Evolutionary conservation across 2,329 filamentous ascomycete genomes (phyloP).

Genomic region (Fusarium sp.): DNA sequence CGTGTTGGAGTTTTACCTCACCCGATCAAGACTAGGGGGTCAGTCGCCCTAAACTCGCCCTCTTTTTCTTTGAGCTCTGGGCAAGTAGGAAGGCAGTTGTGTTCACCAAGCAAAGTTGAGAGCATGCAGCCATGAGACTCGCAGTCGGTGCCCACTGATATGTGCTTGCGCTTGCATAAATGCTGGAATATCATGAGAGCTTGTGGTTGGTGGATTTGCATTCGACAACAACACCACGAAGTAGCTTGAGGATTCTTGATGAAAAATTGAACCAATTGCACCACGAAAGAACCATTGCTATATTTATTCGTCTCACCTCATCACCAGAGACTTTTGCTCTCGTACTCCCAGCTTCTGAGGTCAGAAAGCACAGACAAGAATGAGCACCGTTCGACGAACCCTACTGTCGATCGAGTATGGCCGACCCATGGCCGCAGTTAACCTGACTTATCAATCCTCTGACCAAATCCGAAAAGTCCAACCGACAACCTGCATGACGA

Average conservation of each 20-base stretch:
- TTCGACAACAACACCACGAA: neutral
- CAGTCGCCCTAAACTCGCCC: conserved; percentile 28
- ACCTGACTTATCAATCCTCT: conserved; percentile 14
- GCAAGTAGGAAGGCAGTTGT: neutral
- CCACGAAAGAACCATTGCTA: neutral
- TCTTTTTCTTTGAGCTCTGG: conserved; percentile 1
- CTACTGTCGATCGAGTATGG: conserved; percentile 39
- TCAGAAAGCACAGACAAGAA: conserved; percentile 19
- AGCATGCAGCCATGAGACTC: neutral
- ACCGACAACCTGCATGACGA: conserved; percentile 24
- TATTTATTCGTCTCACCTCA: neutral
- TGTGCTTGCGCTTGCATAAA: neutral
- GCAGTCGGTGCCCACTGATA: neutral
- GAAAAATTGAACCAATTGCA: neutral
- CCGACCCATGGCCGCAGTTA: conserved; percentile 5
- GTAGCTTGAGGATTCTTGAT: neutral
- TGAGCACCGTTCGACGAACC: conserved; percentile 19
- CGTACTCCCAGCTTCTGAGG: neutral
- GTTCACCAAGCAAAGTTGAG: neutral
- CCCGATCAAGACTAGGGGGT: conserved; percentile 35
- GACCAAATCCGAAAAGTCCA: conserved; percentile 14
- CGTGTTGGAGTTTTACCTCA: conserved; percentile 37
- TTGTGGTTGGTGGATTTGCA: neutral
- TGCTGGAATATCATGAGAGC: neutral
- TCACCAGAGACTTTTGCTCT: neutral